Percentiles rank a stretch among this genome's conserved stretches.
These are phyloP conservation scores for Nothophaeocryptopus gaeumannii DNA, from an alignment of 2,329 filamentous ascomycete genomes.

Conservation along the genomic window DNA sequence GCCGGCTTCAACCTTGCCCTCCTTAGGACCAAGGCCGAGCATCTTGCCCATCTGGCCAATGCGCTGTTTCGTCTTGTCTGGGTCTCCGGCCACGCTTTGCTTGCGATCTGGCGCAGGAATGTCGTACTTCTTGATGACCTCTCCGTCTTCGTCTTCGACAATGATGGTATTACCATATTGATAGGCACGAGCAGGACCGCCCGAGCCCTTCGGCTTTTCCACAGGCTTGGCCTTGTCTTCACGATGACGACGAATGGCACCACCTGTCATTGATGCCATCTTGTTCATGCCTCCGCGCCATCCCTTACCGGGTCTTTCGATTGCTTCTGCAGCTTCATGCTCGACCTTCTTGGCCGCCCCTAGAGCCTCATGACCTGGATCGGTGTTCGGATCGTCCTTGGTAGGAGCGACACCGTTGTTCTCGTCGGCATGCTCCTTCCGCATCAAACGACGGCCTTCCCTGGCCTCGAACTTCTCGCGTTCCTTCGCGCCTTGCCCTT, in stretches of 20 bases:
- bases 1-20: constrained; percentile 27
- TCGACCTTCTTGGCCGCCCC: constrained; percentile 74
- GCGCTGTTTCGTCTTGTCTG: constrained; percentile 40
- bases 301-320: constrained; percentile 37
- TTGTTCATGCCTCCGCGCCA: constrained; percentile 44
- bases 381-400: constrained; percentile 45
- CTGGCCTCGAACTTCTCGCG: constrained; percentile 58
- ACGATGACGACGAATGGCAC: constrained; percentile 41
- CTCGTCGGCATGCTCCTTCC: constrained; percentile 46
- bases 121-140: constrained; percentile 82
- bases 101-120: constrained; percentile 56
- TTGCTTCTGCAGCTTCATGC: constrained; percentile 71
- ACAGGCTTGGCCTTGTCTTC: constrained; percentile 35
- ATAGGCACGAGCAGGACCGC: constrained; percentile 76
- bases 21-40: constrained; percentile 43
- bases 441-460: constrained; percentile 53
- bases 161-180: constrained; percentile 88
- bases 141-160: constrained; percentile 80
- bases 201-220: constrained; percentile 47
- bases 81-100: constrained; percentile 18
- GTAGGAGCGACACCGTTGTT: constrained; percentile 44
- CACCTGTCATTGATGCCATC: constrained; percentile 40
- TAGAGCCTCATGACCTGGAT: constrained; percentile 41
- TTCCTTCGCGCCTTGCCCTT: constrained; percentile 51
- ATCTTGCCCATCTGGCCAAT: constrained; percentile 54